Evolutionary conservation across 768 basidiomycete species (phyloP), one percentile per base, ranked within the genome.

Genomic region (Lepiota brunneoincarnata): DNA sequence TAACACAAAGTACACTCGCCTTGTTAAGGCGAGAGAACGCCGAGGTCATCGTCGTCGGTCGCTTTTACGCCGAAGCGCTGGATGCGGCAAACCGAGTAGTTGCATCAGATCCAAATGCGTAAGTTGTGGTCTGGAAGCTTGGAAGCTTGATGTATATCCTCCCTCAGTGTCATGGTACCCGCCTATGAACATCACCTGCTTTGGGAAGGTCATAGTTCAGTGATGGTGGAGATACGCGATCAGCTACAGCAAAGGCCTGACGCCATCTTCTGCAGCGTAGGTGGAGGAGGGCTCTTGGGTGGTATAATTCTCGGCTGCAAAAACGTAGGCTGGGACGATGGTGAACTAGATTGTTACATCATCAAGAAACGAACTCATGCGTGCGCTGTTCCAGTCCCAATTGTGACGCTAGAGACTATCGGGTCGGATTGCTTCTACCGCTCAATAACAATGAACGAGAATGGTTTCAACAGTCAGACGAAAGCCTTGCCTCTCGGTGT

Each of bases 131-230:
- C 6, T 21, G 26, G 12, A 21, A 34, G 14, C 14, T 14, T 21
- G 21, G 7, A 48, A 12, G 21, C 14, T 18, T 59, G 55, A 49
- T 54, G 43, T 38, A n/a, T 34, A 37, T 31, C 11, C 20, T 18
- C 28, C 9, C 37, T 23, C 49, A 89, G 87, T 1, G 75, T 90
- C 11, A 71, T 89, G 67, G 76, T 88, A 9, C 86, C 87, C 2
- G 80, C 89, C 4, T 91, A 89, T 57, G 86, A 91, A 40, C 74
- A 89, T 61, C 78, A 81, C 6, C 64, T 77, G 3, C 49, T 91
- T 12, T 91, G 89, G 89, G 77, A 84, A 63, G 90, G 90, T 1
- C 87, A 91, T 61, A 76, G 82, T n/a, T 86, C 87, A 15, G 83
- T 91, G 76, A 72, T 91, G 37, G 61, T 69, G 14, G 90, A 91